Evolutionary conservation across 2,329 filamentous ascomycete genomes (phyloP).

Genomic region (Teratosphaeria destructans): DNA sequence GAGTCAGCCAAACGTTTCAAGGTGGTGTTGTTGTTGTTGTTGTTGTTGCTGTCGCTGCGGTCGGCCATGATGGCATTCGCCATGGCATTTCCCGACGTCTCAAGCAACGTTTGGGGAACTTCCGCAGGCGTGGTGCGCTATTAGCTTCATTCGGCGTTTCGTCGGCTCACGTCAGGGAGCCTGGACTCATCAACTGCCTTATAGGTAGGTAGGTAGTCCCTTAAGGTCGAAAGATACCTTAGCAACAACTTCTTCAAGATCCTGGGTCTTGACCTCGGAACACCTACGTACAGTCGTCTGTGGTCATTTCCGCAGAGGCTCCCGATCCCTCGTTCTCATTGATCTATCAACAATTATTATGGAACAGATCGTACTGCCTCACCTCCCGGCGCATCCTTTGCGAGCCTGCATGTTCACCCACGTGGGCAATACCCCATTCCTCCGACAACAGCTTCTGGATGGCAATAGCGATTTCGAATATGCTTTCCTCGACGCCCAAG

Average conservation of each 20-base stretch:
- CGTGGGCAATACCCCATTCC: slow-evolving; percentile 64
- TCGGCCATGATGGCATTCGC: not conserved
- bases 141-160: not conserved
- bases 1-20: not conserved
- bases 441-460: slow-evolving; percentile 74
- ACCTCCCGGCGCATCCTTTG: slow-evolving; percentile 59
- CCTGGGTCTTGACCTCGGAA: not conserved
- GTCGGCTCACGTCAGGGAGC: not conserved
- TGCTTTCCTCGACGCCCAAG: slow-evolving; percentile 78
- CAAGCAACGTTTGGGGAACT: not conserved
- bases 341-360: slow-evolving; percentile 27
- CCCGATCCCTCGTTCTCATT: not conserved
- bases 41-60: not conserved
- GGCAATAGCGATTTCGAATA: slow-evolving; percentile 84
- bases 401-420: slow-evolving; percentile 66
- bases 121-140: not conserved
- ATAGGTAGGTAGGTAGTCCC: too few relatives aligned
- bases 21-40: not conserved
- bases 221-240: not conserved
- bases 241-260: not conserved
- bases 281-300: not conserved
- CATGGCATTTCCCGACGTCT: not conserved
- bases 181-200: too few relatives aligned
- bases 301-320: not conserved
- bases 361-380: slow-evolving; percentile 62